These are phyloP conservation scores for Starmerella ratchasimensis DNA, from an alignment of 805 yeast genomes.

Conservation along the genomic window DNA sequence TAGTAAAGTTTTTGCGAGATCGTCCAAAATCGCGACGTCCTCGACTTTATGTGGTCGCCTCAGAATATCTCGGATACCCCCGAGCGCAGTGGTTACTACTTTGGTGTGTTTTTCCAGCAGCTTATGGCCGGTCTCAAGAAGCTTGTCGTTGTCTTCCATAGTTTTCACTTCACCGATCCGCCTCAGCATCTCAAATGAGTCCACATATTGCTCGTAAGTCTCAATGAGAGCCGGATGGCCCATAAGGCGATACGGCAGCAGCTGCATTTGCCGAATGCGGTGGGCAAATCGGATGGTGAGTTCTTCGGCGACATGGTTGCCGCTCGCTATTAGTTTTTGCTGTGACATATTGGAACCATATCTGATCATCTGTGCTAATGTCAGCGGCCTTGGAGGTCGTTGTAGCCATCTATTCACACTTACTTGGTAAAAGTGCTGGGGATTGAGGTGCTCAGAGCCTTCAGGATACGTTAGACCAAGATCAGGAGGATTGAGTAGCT, in stretches of 20 bases:
- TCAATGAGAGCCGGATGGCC: slow-evolving; percentile 75
- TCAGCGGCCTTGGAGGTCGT: slow-evolving; percentile 73
- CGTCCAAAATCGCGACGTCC: slow-evolving; percentile 53
- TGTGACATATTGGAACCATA: slow-evolving; percentile 68
- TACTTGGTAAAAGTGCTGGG: slow-evolving; percentile 77
- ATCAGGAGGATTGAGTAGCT: slow-evolving; percentile 8
- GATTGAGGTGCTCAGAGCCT: slow-evolving; percentile 27
- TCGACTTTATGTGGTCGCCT: slow-evolving; percentile 35
- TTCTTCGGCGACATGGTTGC: slow-evolving; percentile 78
- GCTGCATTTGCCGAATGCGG: slow-evolving; percentile 65
- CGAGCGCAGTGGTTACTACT: slow-evolving; percentile 74
- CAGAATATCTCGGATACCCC: slow-evolving; percentile 71
- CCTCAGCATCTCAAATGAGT: slow-evolving; percentile 75
- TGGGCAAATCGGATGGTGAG: slow-evolving; percentile 73
- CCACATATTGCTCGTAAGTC: slow-evolving; percentile 79
- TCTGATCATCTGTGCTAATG: slow-evolving; percentile 78
- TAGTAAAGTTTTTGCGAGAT: slow-evolving; percentile 59
- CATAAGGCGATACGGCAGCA: slow-evolving; percentile 68
- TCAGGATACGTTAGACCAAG: slow-evolving; percentile 13
- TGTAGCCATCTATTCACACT: slow-evolving; percentile 49
- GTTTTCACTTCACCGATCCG: slow-evolving; percentile 53
- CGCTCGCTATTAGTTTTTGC: slow-evolving; percentile 66
- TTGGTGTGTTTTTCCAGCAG: slow-evolving; percentile 63
- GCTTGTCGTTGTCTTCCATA: slow-evolving; percentile 59
- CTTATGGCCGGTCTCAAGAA: slow-evolving; percentile 48